Evolutionary conservation across 768 basidiomycete genomes (phyloP).

Genomic region (Dacryopinax primogenitus): DNA sequence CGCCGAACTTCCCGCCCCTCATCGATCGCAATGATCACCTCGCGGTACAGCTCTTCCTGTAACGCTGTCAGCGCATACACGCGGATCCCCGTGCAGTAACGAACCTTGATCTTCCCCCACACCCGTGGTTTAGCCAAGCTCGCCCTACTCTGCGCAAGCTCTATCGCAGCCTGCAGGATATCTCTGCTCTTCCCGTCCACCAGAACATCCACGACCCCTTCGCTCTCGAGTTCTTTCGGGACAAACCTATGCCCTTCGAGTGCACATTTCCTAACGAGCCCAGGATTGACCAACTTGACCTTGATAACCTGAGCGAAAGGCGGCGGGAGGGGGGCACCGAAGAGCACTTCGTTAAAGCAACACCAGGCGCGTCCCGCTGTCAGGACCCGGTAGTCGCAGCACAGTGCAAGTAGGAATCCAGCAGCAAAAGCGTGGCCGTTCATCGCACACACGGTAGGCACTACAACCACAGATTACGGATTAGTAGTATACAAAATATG

Average conservation of each 20-base stretch:
- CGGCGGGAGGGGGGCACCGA: conserved; percentile 68
- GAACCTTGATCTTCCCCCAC: conserved; percentile 63
- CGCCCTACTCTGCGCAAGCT: conserved; percentile 44
- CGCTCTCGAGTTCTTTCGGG: conserved; percentile 50
- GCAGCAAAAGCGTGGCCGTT: conserved; percentile 82
- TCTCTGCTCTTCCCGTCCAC: conserved; percentile 46
- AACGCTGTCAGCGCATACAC: neutral
- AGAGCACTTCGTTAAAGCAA: conserved; percentile 90
- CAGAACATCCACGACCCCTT: conserved; percentile 58
- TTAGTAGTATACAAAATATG: neutral
- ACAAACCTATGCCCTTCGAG: conserved; percentile 72
- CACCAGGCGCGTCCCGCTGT: conserved; percentile 75
- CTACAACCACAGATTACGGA: conserved; percentile 30
- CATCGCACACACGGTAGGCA: conserved; percentile 65
- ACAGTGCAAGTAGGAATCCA: conserved; percentile 63
- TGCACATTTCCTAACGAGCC: conserved; percentile 53
- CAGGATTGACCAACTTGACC: conserved; percentile 49
- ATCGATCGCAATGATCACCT: neutral
- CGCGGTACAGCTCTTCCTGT: neutral
- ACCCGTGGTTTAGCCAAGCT: conserved; percentile 44
- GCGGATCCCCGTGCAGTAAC: neutral
- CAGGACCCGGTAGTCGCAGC: conserved; percentile 84
- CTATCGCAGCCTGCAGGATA: conserved; percentile 50
- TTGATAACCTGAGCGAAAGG: conserved; percentile 52
- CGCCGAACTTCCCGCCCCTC: neutral